Evolutionary conservation across 176 grass and related monocot genomes (phyloP).

Genomic region (Carex littledalei): DNA sequence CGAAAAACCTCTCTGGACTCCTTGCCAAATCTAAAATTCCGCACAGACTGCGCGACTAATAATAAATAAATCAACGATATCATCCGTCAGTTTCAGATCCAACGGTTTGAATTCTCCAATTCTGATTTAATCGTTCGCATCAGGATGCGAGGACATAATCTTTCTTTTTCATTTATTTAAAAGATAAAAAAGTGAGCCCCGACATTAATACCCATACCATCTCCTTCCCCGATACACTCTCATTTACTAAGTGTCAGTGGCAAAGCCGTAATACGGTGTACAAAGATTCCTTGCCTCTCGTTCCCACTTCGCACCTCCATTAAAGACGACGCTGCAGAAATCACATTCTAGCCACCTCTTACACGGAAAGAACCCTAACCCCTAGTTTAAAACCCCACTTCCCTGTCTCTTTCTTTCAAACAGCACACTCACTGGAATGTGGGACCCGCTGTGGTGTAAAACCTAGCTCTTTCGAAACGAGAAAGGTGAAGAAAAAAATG

Average conservation of each 20-base stretch:
- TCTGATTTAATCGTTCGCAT: background rate
- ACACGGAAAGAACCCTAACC: constrained; percentile 28
- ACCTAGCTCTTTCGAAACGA: background rate
- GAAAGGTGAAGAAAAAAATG: background rate
- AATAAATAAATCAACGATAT: background rate
- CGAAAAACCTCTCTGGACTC: background rate
- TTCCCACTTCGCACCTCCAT: constrained; percentile 31
- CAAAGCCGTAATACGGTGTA: constrained; percentile 24
- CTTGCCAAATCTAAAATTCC: background rate
- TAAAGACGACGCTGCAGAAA: constrained; percentile 43
- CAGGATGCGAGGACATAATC: too few species aligned
- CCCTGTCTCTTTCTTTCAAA: background rate
- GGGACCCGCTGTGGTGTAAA: background rate
- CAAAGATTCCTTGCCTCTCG: constrained; percentile 35
- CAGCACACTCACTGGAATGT: background rate
- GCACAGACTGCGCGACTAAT: background rate
- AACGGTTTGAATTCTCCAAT: background rate
- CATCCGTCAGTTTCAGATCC: background rate
- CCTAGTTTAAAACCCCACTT: background rate
- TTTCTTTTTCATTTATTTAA: background rate
- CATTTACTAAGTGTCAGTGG: constrained; percentile 12
- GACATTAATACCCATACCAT: constrained; percentile 23
- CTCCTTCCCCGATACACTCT: constrained; percentile 5
- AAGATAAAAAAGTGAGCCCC: background rate
- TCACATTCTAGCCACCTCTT: constrained; percentile 34